Evolutionary conservation across 2,329 filamentous ascomycete genomes (phyloP).

Genomic region (Cladorrhinum sp.): DNA sequence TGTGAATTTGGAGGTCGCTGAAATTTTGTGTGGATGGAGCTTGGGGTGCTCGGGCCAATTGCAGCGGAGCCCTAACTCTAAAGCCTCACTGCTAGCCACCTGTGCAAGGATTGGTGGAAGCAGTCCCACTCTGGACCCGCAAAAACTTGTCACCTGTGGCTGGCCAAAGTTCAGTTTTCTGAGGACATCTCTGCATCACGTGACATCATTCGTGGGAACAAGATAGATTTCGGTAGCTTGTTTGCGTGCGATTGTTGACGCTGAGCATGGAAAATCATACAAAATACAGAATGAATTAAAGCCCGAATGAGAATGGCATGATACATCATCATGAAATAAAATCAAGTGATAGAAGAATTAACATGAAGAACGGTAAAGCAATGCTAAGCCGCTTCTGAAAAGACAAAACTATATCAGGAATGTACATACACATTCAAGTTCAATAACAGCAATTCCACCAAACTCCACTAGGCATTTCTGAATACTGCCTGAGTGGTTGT

Average conservation of each 20-base stretch:
- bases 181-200: not conserved
- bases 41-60: slow-evolving; percentile 21
- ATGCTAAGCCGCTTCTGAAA: not conserved
- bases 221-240: too few species aligned
- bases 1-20: slow-evolving; percentile 22
- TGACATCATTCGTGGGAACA: too few species aligned
- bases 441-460: not conserved
- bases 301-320: too few species aligned
- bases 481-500: not conserved
- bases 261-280: too few species aligned
- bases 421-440: not conserved
- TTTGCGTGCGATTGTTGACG: too few species aligned
- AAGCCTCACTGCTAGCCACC: not conserved
- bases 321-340: too few species aligned
- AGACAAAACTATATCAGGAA: not conserved
- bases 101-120: not conserved
- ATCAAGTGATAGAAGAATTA: not conserved
- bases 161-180: not conserved
- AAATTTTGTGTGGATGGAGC: slow-evolving; percentile 28
- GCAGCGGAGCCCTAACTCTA: slow-evolving; percentile 29
- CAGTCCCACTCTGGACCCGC: not conserved
- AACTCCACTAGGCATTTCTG: not conserved
- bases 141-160: not conserved
- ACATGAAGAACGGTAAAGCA: not conserved
- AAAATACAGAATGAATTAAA: too few species aligned